phyloP scores from a whole-genome alignment of 163 green algal species.

The Volvox carteri region DNA sequence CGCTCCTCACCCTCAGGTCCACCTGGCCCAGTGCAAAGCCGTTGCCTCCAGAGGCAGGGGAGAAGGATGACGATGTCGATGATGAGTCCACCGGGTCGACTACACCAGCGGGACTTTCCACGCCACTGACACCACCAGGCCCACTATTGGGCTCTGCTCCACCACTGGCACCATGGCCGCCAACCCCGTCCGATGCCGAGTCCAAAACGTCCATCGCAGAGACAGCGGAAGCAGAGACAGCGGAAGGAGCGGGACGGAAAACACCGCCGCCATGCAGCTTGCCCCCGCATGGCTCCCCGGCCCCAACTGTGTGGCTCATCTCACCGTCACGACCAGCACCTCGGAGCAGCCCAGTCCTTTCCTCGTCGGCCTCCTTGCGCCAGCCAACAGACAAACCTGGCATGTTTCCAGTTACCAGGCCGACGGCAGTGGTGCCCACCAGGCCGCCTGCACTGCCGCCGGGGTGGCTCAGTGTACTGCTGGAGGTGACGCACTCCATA shows the following conservation, averaged over 20 bases:
- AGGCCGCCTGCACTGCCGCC: not conserved
- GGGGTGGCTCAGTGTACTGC: no score
- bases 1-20: conserved; percentile 23
- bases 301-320: no score
- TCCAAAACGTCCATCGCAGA: not conserved
- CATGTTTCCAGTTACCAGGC: not conserved
- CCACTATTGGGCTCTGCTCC: not conserved
- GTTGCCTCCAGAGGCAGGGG: not conserved
- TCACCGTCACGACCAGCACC: no score
- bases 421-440: not conserved
- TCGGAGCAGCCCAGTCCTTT: not conserved
- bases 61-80: not conserved
- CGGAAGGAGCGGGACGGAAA: no score
- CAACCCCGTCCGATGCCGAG: not conserved
- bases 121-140: not conserved
- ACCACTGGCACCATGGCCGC: not conserved
- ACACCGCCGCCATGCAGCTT: no score
- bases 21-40: conserved; percentile 28
- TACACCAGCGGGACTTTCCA: not conserved
- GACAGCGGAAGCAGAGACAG: no score
- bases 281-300: no score
- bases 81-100: not conserved
- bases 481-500: no score
- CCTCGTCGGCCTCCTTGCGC: not conserved
- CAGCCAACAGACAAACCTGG: no score